A percentile compares a stretch with the other conserved stretches of the same genome.
These are phyloP conservation scores for Tetracladium setigerum DNA, from an alignment of 495 filamentous ascomycete species.

Conservation along the genomic window DNA sequence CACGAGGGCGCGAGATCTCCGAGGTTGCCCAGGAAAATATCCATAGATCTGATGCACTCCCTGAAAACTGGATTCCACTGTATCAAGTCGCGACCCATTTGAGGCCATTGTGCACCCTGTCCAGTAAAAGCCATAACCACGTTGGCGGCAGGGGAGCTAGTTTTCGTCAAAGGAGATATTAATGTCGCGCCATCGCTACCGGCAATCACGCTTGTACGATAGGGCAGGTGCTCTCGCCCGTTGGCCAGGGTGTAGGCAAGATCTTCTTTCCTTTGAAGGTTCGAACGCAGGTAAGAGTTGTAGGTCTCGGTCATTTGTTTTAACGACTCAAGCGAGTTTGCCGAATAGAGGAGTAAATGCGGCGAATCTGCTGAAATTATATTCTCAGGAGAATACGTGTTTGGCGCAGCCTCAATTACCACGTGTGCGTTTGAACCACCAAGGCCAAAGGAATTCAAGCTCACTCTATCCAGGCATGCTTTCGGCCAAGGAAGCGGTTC, in stretches of 20 bases:
- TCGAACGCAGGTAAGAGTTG: too few species aligned
- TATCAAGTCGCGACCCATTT: conserved; percentile 52
- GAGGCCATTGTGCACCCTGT: conserved; percentile 39
- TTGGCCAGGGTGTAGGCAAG: conserved; percentile 6
- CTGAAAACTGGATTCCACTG: conserved; percentile 14
- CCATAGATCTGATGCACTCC: neutral
- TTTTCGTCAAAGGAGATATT: too few species aligned
- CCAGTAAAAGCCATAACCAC: conserved; percentile 6
- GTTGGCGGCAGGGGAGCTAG: too few species aligned
- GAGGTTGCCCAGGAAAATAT: too few species aligned
- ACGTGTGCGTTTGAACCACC: conserved; percentile 52
- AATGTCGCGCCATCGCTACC: too few species aligned
- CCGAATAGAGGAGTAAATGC: conserved; percentile 8
- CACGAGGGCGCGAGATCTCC: too few species aligned
- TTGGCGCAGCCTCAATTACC: too few species aligned
- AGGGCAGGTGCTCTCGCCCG: conserved; percentile 3
- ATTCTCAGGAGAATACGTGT: too few species aligned
- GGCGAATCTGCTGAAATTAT: too few species aligned
- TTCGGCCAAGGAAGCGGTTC: conserved; percentile 1
- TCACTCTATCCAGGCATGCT: neutral
- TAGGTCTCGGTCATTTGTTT: too few species aligned
- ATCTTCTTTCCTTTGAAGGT: too few species aligned
- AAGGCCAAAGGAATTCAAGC: conserved; percentile 26
- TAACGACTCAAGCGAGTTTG: conserved; percentile 1
- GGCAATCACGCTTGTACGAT: too few species aligned